Evolutionary conservation across 1,139 yeast species (phyloP).

Genomic region (Yamadazyma pseudoaaseri): DNA sequence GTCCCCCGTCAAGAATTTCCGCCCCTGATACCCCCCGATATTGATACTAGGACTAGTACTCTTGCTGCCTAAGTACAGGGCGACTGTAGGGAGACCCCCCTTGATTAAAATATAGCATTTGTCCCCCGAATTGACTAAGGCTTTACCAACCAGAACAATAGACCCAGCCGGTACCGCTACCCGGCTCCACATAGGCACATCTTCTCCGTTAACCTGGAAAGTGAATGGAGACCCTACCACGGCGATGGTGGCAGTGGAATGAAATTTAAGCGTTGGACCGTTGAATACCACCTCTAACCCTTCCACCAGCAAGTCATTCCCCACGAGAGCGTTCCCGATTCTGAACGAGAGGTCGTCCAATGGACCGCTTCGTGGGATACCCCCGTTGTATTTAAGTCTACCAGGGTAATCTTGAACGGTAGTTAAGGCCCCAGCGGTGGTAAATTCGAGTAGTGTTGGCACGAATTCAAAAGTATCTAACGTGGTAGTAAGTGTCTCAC

Average conservation of each 20-base stretch:
- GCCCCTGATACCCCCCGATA: slow-evolving; percentile 8
- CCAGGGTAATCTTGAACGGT: slow-evolving; percentile 9
- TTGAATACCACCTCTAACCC: slow-evolving; percentile 5
- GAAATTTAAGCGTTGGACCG: slow-evolving; percentile 7
- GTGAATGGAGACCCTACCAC: slow-evolving; percentile 6
- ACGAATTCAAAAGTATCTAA: slow-evolving; percentile 5
- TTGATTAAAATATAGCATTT: slow-evolving; percentile 5
- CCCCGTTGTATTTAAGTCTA: slow-evolving; percentile 7
- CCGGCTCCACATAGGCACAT: slow-evolving; percentile 6
- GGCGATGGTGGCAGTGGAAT: slow-evolving; percentile 6
- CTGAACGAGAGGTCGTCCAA: slow-evolving; percentile 6
- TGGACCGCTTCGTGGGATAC: slow-evolving; percentile 8
- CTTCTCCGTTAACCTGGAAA: slow-evolving; percentile 4
- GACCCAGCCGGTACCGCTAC: slow-evolving; percentile 5
- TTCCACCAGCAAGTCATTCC: slow-evolving; percentile 6
- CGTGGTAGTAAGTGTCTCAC: slow-evolving; percentile 4
- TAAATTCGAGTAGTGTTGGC: slow-evolving; percentile 5
- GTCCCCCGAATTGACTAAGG: not conserved
- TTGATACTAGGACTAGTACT: slow-evolving; percentile 6
- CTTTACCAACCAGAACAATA: slow-evolving; percentile 4
- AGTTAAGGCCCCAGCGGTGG: slow-evolving; percentile 6
- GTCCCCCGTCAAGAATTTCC: slow-evolving; percentile 7
- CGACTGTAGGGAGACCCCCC: slow-evolving; percentile 8
- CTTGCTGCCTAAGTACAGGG: slow-evolving; percentile 7
- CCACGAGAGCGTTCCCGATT: slow-evolving; percentile 6